phyloP scores from a whole-genome alignment of 2,329 filamentous ascomycete species.

The Aaosphaeria arxii region DNA sequence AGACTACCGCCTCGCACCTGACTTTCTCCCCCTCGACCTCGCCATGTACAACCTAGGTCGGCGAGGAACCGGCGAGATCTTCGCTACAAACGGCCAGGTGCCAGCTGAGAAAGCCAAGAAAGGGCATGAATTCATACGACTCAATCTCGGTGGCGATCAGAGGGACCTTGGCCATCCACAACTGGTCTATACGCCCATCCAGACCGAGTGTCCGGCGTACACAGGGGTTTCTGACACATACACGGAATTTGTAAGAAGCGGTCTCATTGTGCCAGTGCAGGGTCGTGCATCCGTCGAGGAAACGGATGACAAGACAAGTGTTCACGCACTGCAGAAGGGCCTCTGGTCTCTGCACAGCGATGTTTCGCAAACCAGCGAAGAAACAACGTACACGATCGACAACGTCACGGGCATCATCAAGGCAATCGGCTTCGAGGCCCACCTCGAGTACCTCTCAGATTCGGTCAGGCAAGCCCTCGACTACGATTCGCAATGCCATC shows the following conservation, averaged over 20 bases:
- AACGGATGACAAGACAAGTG: constrained; percentile 3
- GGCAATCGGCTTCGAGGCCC: constrained; percentile 70
- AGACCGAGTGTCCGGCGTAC: constrained; percentile 57
- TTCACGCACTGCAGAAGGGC: constrained; percentile 3
- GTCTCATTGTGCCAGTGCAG: constrained; percentile 41
- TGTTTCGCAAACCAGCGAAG: neutral
- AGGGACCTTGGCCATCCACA: constrained; percentile 32
- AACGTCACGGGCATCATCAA: constrained; percentile 67
- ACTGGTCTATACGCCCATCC: constrained; percentile 39
- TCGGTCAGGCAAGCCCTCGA: constrained; percentile 57
- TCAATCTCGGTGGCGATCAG: constrained; percentile 47
- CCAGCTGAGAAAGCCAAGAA: constrained; percentile 54
- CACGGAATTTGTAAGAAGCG: constrained; percentile 68
- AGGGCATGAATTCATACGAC: constrained; percentile 49
- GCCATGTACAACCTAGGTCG: constrained; percentile 67
- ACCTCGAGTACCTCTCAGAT: constrained; percentile 62
- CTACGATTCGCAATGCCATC: constrained; percentile 57
- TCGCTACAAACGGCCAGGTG: constrained; percentile 64
- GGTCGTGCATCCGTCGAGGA: constrained; percentile 30
- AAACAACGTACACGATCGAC: neutral
- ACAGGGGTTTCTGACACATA: constrained; percentile 72
- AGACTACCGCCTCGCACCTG: constrained; percentile 44
- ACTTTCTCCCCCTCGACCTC: constrained; percentile 72
- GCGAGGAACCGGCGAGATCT: constrained; percentile 55
- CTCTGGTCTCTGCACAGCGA: constrained; percentile 1